phyloP scores from a whole-genome alignment of 345 rosid species.

The Salix caprea region DNA sequence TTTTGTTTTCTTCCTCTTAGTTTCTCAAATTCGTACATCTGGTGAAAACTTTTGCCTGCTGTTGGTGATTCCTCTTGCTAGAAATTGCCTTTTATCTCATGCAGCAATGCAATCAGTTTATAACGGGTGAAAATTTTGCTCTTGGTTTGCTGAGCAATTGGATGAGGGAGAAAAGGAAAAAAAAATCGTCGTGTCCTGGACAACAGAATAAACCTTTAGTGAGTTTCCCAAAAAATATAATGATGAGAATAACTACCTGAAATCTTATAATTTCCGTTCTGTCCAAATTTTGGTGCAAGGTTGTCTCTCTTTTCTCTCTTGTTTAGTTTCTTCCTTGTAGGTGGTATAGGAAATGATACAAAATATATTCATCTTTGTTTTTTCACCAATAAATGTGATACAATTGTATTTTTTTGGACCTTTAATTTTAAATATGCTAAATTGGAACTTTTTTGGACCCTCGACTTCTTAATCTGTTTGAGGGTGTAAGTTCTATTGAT shows the following conservation, averaged over 20 bases:
- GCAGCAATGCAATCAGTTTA: neutral
- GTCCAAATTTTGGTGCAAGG: neutral
- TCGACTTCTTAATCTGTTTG: no score
- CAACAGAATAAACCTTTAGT: neutral
- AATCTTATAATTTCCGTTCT: neutral
- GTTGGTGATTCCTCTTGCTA: neutral
- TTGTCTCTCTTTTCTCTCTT: neutral
- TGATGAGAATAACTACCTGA: neutral
- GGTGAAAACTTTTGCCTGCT: neutral
- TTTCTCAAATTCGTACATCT: neutral
- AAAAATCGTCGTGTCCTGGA: no score
- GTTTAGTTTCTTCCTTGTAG: no score
- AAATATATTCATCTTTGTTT: no score
- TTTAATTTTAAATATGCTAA: no score
- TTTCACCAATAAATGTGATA: no score
- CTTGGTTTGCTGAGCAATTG: neutral
- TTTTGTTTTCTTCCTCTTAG: neutral
- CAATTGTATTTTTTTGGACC: no score
- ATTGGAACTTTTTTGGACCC: no score
- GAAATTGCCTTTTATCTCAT: neutral
- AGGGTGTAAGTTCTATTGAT: no score
- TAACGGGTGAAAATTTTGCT: neutral
- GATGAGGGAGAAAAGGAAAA: neutral
- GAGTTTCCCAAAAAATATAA: neutral
- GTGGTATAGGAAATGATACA: no score